Evolutionary conservation across 306 rosid species (phyloP).

Genomic region (Fragaria iinumae): DNA sequence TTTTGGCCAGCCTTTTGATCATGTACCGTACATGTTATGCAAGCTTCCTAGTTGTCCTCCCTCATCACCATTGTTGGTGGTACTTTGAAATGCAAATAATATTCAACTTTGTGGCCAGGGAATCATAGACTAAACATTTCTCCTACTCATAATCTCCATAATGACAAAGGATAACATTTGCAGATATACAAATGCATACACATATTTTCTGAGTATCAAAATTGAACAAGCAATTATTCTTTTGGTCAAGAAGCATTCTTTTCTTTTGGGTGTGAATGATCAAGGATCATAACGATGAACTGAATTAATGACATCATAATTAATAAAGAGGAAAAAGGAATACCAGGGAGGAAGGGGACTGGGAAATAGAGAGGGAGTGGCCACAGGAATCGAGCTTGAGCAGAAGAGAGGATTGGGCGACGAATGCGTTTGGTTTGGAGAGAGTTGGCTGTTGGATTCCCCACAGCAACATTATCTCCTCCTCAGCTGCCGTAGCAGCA

Average conservation of each 20-base stretch:
- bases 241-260: neutral
- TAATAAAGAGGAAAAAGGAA: neutral
- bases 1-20: neutral
- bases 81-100: no score
- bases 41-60: no score
- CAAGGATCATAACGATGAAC: neutral
- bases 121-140: no score
- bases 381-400: slow-evolving; percentile 73
- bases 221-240: neutral
- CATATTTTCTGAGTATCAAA: neutral
- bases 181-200: neutral
- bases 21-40: neutral
- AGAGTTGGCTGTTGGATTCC: slow-evolving; percentile 74
- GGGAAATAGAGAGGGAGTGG: slow-evolving; percentile 73
- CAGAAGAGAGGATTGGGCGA: slow-evolving; percentile 65
- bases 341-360: slow-evolving; percentile 89
- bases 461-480: slow-evolving; percentile 88
- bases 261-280: neutral
- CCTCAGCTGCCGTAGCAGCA: slow-evolving; percentile 49
- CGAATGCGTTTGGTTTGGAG: slow-evolving; percentile 72
- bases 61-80: neutral
- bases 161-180: neutral
- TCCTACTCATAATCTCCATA: no score
- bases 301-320: no score
- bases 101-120: no score